Percentiles rank a stretch among this genome's conserved stretches.
These are phyloP conservation scores for Pestalotiopsis sp. DNA, from an alignment of 2,329 filamentous ascomycete genomes.

Conservation along the genomic window DNA sequence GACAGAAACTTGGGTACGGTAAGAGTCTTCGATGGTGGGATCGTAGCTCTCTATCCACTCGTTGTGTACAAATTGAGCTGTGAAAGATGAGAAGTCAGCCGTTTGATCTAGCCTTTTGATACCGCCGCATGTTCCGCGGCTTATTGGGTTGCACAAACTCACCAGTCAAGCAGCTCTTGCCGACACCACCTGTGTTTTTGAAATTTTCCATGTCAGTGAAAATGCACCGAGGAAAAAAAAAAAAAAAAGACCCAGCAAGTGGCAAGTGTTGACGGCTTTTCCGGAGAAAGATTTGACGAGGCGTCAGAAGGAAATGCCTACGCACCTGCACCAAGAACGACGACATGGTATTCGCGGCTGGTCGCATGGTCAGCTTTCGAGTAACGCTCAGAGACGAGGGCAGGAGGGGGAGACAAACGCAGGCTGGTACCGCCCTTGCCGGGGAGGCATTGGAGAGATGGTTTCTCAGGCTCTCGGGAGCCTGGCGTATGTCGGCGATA, in stretches of 20 bases:
- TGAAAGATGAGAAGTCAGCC: conserved; percentile 20
- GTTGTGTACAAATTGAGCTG: conserved; percentile 91
- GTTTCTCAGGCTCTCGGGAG: background rate
- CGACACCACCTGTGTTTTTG: conserved; percentile 72
- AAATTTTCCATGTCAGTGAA: conserved; percentile 3
- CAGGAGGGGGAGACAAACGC: conserved; percentile 29
- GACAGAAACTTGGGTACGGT: conserved; percentile 75
- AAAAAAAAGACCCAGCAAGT: conserved; percentile 7
- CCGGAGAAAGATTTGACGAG: conserved; percentile 9
- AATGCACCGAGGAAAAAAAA: conserved; percentile 18
- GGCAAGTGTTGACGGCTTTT: background rate
- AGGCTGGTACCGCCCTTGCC: conserved; percentile 30
- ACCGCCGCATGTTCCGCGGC: background rate
- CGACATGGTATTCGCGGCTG: conserved; percentile 80
- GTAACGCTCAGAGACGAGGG: conserved; percentile 14
- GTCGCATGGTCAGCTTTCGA: conserved; percentile 26
- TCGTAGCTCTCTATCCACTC: conserved; percentile 91
- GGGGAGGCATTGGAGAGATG: conserved; percentile 26
- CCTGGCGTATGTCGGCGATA: background rate
- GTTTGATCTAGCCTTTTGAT: background rate
- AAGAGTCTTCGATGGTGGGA: conserved; percentile 78
- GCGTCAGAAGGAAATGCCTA: conserved; percentile 20
- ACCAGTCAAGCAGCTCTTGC: conserved; percentile 92
- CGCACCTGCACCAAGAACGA: conserved; percentile 78
- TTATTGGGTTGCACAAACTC: conserved; percentile 28